These are phyloP conservation scores for Hysterangium stoloniferum DNA, from an alignment of 768 basidiomycete genomes.

Conservation along the genomic window DNA sequence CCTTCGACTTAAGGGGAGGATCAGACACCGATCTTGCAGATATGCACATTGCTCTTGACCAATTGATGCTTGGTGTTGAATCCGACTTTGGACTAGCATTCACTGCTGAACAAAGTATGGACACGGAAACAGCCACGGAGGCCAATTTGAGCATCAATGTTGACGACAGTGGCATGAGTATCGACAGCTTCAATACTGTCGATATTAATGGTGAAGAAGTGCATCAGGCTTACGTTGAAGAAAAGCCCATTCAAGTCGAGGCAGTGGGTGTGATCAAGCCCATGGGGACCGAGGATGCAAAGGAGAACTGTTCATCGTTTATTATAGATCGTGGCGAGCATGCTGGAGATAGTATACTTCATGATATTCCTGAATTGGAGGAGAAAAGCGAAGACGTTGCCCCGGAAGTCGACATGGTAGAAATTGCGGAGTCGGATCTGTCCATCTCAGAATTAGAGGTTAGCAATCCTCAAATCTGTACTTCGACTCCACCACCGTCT, in stretches of 20 bases:
- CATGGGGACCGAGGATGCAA: constrained; percentile 26
- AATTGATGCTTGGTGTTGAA: constrained; percentile 37
- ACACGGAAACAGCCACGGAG: constrained; percentile 26
- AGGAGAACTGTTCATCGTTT: constrained; percentile 13
- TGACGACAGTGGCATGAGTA: background rate
- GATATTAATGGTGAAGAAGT: background rate
- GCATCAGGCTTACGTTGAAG: background rate
- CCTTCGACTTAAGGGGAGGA: constrained; percentile 25
- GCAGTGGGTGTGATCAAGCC: constrained; percentile 17
- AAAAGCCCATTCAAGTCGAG: background rate
- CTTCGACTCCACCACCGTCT: constrained; percentile 2
- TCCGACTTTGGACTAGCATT: constrained; percentile 25
- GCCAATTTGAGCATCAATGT: constrained; percentile 23
- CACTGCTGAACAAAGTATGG: constrained; percentile 20
- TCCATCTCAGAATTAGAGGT: constrained; percentile 1
- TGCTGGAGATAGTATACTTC: no score
- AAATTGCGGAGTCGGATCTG: background rate
- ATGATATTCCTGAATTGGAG: no score
- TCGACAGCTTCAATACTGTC: background rate
- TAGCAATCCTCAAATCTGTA: background rate
- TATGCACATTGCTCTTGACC: constrained; percentile 65
- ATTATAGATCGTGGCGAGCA: no score
- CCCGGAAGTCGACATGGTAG: background rate
- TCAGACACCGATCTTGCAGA: constrained; percentile 32
- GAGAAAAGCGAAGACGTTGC: background rate